A percentile compares a stretch with the other conserved stretches of the same genome.
Conservation (phyloP, 225 moss, liverwort and hornwort species). For the Takakia lepidozioides region DNA sequence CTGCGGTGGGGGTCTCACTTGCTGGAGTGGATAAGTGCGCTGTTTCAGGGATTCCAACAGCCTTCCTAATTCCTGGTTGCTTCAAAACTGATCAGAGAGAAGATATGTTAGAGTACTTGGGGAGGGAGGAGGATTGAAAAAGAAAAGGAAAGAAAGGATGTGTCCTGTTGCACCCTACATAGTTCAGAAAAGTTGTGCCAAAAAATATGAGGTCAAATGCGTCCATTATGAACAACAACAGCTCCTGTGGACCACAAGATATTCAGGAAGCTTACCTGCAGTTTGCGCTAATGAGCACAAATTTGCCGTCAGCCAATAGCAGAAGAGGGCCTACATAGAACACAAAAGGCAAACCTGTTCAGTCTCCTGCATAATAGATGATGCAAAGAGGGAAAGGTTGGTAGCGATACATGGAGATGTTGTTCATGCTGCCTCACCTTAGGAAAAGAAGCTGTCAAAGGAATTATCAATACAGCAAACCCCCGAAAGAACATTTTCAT, state of each 20-base stretch:
- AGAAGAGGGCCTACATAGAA: conserved; percentile 77
- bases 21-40: conserved; percentile 63
- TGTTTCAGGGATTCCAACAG: conserved; percentile 85
- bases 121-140: not conserved
- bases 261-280: conserved; percentile 28
- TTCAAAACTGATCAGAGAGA: conserved; percentile 50
- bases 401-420: not conserved
- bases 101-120: not conserved
- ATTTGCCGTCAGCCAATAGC: conserved; percentile 98
- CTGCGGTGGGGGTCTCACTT: conserved; percentile 27
- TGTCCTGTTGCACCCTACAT: too few relatives aligned
- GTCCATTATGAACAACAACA: not conserved
- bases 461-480: conserved; percentile 76
- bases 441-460: conserved; percentile 87
- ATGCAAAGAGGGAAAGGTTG: conserved; percentile 1
- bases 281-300: conserved; percentile 86
- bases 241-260: not conserved
- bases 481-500: conserved; percentile 98
- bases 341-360: too few relatives aligned
- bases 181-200: too few relatives aligned
- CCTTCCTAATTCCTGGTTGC: conserved; percentile 62
- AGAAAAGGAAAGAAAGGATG: not conserved
- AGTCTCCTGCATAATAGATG: too few relatives aligned
- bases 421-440: conserved; percentile 37
- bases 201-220: not conserved